phyloP scores from a whole-genome alignment of 2,329 filamentous ascomycete genomes.

The Fusarium nematophilum region DNA sequence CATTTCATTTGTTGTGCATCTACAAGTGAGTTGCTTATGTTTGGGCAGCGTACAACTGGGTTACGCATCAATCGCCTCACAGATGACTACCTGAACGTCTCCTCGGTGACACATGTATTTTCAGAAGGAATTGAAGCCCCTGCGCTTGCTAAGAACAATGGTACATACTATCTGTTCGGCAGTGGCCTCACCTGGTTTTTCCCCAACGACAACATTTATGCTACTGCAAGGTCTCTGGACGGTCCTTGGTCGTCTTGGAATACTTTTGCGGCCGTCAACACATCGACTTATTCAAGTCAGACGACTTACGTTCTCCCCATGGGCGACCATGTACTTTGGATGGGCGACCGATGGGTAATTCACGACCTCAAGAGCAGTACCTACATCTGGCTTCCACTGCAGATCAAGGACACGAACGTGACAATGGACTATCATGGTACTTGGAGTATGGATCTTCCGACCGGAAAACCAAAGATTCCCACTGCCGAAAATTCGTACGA shows the following conservation, averaged over 20 bases:
- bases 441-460: too few relatives aligned
- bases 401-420: constrained; percentile 56
- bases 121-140: constrained; percentile 67
- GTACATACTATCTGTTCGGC: constrained; percentile 73
- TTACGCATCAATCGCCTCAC: constrained; percentile 68
- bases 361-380: constrained; percentile 68
- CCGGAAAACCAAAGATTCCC: too few relatives aligned
- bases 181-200: constrained; percentile 67
- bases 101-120: constrained; percentile 62
- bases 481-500: too few relatives aligned
- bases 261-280: constrained; percentile 65
- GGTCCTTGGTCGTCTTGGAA: constrained; percentile 71
- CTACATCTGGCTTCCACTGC: constrained; percentile 72
- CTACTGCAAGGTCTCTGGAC: constrained; percentile 52
- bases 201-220: constrained; percentile 68
- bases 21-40: too few relatives aligned
- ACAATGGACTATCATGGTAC: too few relatives aligned
- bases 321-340: constrained; percentile 62
- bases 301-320: constrained; percentile 66
- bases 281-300: constrained; percentile 68
- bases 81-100: constrained; percentile 65
- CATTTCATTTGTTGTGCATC: too few relatives aligned
- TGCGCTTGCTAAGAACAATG: constrained; percentile 68
- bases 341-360: constrained; percentile 74
- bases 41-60: constrained; percentile 64